Evolutionary conservation across 2,329 filamentous ascomycete genomes (phyloP).

Genomic region (Colletotrichum kahawae): DNA sequence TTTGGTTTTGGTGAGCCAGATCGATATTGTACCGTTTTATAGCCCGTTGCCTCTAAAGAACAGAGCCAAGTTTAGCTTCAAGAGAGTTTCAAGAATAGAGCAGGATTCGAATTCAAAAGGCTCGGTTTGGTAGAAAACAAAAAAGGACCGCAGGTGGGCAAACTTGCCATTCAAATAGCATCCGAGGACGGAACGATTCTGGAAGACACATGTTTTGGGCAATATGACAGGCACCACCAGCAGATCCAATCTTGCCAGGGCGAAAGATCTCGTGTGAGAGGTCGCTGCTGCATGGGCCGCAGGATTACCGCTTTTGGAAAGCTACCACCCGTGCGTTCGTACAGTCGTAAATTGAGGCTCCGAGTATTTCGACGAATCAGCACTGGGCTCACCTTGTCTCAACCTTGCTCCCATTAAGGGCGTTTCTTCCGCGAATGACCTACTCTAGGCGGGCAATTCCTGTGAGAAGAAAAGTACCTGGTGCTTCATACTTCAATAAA

Average conservation of each 20-base stretch:
- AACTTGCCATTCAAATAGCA: not conserved
- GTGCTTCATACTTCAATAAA: not conserved
- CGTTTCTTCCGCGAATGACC: not conserved
- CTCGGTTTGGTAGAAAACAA: not conserved
- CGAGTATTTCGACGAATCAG: not conserved
- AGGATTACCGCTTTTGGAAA: slow-evolving; percentile 2
- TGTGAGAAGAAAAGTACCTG: not conserved
- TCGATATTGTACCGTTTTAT: not conserved
- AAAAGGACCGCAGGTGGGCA: not conserved
- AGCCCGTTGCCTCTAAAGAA: not conserved
- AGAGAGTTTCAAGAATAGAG: not conserved
- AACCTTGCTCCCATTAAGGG: not conserved
- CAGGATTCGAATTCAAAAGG: not conserved
- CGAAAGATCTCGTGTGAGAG: not conserved
- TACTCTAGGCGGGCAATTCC: not conserved
- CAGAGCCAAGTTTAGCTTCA: not conserved
- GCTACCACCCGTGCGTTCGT: not conserved
- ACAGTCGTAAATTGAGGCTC: not conserved
- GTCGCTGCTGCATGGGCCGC: not conserved
- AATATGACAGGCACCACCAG: not conserved
- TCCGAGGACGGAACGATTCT: not conserved
- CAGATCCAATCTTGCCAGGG: not conserved
- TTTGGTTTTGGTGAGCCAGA: not conserved
- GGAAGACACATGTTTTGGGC: not conserved
- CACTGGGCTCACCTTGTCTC: not conserved